Evolutionary conservation across 2,329 filamentous ascomycete species (phyloP).

Genomic region (Teratosphaeria viscida): DNA sequence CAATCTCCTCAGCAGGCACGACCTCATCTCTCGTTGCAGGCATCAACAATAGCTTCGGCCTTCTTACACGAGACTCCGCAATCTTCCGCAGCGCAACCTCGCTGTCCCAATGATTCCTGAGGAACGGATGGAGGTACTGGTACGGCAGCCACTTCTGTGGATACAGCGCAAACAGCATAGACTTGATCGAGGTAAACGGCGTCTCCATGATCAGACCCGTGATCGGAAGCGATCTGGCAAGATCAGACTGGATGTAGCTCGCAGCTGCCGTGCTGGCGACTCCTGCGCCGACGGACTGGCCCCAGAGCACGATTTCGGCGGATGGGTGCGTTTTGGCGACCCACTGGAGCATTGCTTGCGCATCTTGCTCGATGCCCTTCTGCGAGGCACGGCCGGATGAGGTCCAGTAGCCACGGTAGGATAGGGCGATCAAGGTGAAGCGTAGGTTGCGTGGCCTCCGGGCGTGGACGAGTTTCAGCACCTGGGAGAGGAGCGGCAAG

Average conservation of each 20-base stretch:
- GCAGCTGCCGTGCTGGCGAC: conserved; percentile 55
- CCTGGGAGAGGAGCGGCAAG: conserved; percentile 36
- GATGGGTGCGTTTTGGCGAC: conserved; percentile 35
- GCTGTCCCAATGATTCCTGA: conserved; percentile 51
- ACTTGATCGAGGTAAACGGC: conserved; percentile 59
- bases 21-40: conserved; percentile 48
- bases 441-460: conserved; percentile 5
- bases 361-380: conserved; percentile 57
- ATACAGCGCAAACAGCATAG: conserved; percentile 63
- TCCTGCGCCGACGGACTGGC: conserved; percentile 65
- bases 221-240: conserved; percentile 24
- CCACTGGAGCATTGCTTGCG: conserved; percentile 55
- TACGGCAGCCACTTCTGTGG: conserved; percentile 75
- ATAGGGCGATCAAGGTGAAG: conserved; percentile 38
- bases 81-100: conserved; percentile 31
- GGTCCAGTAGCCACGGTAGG: conserved; percentile 67
- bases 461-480: conserved; percentile 33
- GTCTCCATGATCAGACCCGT: conserved; percentile 59
- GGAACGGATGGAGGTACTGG: conserved; percentile 61
- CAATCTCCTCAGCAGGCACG: conserved; percentile 48
- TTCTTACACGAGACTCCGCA: conserved; percentile 10
- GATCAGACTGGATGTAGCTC: conserved; percentile 20
- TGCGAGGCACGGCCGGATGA: conserved; percentile 63
- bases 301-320: conserved; percentile 53
- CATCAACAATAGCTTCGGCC: conserved; percentile 39